These are phyloP conservation scores for Wickerhamomyces bovis DNA, from an alignment of 805 yeast genomes.

Conservation along the genomic window DNA sequence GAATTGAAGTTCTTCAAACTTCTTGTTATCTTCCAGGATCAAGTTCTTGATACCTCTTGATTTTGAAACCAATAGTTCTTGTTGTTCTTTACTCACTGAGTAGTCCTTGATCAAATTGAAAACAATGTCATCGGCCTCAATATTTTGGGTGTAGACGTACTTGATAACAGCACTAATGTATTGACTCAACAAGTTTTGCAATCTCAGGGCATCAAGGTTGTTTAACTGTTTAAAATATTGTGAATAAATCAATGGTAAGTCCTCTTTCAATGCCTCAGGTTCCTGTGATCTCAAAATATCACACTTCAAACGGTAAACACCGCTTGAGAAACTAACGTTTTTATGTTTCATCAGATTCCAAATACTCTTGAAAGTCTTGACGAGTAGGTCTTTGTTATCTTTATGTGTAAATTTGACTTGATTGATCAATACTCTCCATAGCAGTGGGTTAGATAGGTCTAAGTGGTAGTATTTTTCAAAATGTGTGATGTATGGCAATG, in stretches of 20 bases:
- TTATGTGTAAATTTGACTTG: conserved; percentile 6
- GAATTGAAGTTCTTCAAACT: conserved; percentile 20
- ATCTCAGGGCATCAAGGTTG: conserved; percentile 1
- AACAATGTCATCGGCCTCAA: conserved; percentile 6
- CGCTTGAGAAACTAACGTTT: conserved; percentile 6
- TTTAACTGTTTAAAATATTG: conserved; percentile 3
- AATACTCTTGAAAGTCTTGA: conserved; percentile 6
- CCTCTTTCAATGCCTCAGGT: conserved; percentile 8
- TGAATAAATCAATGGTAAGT: conserved; percentile 9
- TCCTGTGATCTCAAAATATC: conserved; percentile 5
- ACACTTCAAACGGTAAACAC: conserved; percentile 10
- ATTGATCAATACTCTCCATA: conserved; percentile 16
- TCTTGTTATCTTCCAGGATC: conserved; percentile 6
- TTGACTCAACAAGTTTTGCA: conserved; percentile 9
- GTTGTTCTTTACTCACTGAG: not conserved
- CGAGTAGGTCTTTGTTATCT: conserved; percentile 1
- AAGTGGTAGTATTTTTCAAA: conserved; percentile 13
- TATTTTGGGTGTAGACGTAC: conserved; percentile 6
- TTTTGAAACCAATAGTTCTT: not conserved
- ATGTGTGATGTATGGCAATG: conserved; percentile 8
- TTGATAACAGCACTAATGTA: conserved; percentile 7
- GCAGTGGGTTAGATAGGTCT: not conserved
- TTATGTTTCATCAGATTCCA: conserved; percentile 14
- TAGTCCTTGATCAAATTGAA: conserved; percentile 4
- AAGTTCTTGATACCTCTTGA: not conserved